These are phyloP conservation scores for Tricholoma sp. DNA, from an alignment of 768 basidiomycete species.

Conservation along the genomic window DNA sequence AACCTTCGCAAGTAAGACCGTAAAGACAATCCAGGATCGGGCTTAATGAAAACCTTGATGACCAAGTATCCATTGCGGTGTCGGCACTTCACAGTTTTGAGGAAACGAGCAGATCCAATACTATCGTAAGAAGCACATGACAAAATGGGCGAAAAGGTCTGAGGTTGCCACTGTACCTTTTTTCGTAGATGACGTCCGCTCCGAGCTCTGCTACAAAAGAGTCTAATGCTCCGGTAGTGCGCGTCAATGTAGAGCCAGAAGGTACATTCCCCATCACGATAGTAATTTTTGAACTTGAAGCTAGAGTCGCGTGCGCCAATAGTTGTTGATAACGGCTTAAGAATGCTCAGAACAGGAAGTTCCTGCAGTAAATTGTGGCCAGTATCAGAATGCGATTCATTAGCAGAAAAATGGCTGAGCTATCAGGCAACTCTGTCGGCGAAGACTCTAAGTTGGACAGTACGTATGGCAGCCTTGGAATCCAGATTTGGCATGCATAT, in stretches of 20 bases:
- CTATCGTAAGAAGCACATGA: constrained; percentile 6
- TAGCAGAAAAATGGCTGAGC: background rate
- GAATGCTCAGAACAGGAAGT: background rate
- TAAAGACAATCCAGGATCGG: constrained; percentile 80
- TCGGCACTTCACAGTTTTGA: constrained; percentile 83
- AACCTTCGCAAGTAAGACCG: constrained; percentile 68
- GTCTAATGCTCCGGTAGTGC: constrained; percentile 78
- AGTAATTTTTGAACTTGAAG: no score
- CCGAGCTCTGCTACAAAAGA: constrained; percentile 89
- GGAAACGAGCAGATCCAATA: constrained; percentile 28
- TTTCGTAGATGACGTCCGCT: constrained; percentile 84
- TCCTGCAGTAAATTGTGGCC: background rate
- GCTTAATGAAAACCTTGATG: constrained; percentile 94
- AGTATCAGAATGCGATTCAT: background rate
- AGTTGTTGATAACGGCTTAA: background rate
- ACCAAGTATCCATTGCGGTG: constrained; percentile 81
- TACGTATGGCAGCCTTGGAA: no score
- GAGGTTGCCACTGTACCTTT: constrained; percentile 50
- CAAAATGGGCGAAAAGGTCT: background rate
- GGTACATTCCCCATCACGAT: constrained; percentile 71
- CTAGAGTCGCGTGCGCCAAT: background rate
- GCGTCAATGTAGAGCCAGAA: constrained; percentile 63
- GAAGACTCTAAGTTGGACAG: no score
- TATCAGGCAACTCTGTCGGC: background rate
- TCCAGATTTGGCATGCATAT: no score